Base-by-base conservation (phyloP, 306 rosid genomes). In the Cicer pinnatifidum region DNA sequence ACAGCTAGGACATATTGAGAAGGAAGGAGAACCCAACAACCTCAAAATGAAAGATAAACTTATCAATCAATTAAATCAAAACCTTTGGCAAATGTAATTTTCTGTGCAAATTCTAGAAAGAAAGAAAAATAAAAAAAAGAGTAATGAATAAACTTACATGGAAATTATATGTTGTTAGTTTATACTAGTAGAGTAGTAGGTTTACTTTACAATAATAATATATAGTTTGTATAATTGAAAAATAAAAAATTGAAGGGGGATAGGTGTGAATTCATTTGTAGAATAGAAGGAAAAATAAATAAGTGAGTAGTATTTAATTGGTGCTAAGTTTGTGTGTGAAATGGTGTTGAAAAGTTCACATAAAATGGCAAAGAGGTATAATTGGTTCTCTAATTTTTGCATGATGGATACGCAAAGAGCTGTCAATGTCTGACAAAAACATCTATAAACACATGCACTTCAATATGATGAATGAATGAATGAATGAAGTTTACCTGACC, bases 401-500 rank as follows among this genome's bases (percentile, higher is more conserved):
- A 87, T 83, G 85, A 85, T 83, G 80, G 75, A 73, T 37, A 68
- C 75, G 74, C 78, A 43, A 77, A 78, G 84, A 81, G 87, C 76
- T 93, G 92, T 93, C 88, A 76, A 85, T 46, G 80, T 81, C 92
- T 80, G 87, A 84, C 80, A 77, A 63, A 63, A 78, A 75, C 78
- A 53, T 76, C 46, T 77, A 60, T 73, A 53, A 68, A 85, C 86
- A 82, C 89, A 87, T 82, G 86, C 77, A 15, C 69, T 75, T 77
- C 60, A 64, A 72, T 48, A 54, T 19, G 11, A 50, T 46, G 13
- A 72, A 28, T 28, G 33, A 28, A 23, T 23, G 33, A 64, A 45
- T 23, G 28, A 23, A 23, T 17, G 19, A 17, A 17, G 19, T n/a
- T 54, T 37, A 71, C n/a, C 64, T 57, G 84, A 83, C 85, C 89